phyloP scores from a whole-genome alignment of 2,329 filamentous ascomycete species.

The Ophiosphaerella herpotricha region DNA sequence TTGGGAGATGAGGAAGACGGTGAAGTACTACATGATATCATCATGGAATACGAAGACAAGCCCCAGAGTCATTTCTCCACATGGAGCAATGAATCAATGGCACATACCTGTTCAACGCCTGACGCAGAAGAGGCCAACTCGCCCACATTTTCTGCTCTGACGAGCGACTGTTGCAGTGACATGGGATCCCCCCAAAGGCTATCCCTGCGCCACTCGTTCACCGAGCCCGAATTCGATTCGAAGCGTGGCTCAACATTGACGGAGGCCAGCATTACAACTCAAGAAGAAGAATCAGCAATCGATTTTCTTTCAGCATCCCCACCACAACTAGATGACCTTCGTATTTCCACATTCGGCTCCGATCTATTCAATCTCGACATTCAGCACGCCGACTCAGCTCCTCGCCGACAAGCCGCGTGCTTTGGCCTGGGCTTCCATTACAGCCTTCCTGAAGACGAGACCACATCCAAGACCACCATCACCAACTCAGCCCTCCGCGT shows the following conservation, averaged over 20 bases:
- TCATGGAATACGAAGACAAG: constrained; percentile 18
- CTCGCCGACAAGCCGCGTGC: constrained; percentile 37
- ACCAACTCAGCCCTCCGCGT: constrained; percentile 17
- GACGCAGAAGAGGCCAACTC: constrained; percentile 36
- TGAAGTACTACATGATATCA: constrained; percentile 12
- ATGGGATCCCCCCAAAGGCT: constrained; percentile 25
- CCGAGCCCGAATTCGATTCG: constrained; percentile 10
- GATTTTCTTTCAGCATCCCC: constrained; percentile 20
- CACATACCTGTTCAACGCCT: constrained; percentile 27
- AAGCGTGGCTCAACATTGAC: constrained; percentile 5
- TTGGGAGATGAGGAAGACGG: constrained; percentile 23
- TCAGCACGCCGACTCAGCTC: constrained; percentile 23
- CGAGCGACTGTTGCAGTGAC: constrained; percentile 35
- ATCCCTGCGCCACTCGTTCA: constrained; percentile 24
- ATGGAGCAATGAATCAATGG: constrained; percentile 36
- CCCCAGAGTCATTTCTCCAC: constrained; percentile 40
- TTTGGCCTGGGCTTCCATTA: constrained; percentile 43
- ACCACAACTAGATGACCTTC: constrained; percentile 29
- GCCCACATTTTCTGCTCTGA: constrained; percentile 39
- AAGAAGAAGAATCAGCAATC: constrained; percentile 10
- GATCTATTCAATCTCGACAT: constrained; percentile 36
- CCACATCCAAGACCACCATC: constrained; percentile 32
- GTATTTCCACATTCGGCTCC: constrained; percentile 34
- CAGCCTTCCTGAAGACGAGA: constrained; percentile 37
- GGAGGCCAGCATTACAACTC: constrained; percentile 9